Percentiles rank a stretch among this genome's conserved stretches.
Evolutionary conservation across 2,329 filamentous ascomycete genomes (phyloP).

Genomic region (Hymenoscyphus infarciens): DNA sequence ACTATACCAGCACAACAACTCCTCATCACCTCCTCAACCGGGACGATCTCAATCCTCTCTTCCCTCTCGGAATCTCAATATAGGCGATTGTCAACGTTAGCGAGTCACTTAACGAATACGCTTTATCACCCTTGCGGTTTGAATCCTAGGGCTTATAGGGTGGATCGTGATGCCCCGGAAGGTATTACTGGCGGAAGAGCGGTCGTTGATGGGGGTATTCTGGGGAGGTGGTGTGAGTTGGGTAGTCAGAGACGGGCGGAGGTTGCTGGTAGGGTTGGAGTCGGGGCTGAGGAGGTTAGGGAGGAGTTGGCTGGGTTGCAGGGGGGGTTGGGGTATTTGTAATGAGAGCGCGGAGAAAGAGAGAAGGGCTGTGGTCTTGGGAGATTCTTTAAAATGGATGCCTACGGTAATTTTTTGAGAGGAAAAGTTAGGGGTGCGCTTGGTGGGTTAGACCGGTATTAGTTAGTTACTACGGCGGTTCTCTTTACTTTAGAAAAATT

Average conservation of each 20-base stretch:
- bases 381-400: not conserved
- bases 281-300: constrained; percentile 62
- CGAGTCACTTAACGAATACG: constrained; percentile 73
- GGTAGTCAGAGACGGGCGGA: constrained; percentile 66
- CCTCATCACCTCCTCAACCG: constrained; percentile 71
- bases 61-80: constrained; percentile 78
- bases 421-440: not conserved
- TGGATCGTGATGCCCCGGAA: constrained; percentile 50
- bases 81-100: constrained; percentile 75
- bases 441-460: no score
- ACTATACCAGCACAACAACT: constrained; percentile 45
- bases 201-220: constrained; percentile 69
- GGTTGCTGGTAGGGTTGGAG: constrained; percentile 70
- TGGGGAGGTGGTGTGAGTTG: constrained; percentile 74
- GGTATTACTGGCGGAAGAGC: constrained; percentile 42
- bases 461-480: no score
- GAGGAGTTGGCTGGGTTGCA: constrained; percentile 64
- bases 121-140: constrained; percentile 75
- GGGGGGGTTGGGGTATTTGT: constrained; percentile 58
- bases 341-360: constrained; percentile 5
- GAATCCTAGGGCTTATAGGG: constrained; percentile 77
- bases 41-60: constrained; percentile 71
- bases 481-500: no score
- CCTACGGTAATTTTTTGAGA: not conserved
- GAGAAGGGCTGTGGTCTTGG: not conserved